Percentiles rank a stretch among this genome's conserved stretches.
Evolutionary conservation across 148 eudicot genomes (phyloP).

Genomic region (Dianthus caryophyllus): DNA sequence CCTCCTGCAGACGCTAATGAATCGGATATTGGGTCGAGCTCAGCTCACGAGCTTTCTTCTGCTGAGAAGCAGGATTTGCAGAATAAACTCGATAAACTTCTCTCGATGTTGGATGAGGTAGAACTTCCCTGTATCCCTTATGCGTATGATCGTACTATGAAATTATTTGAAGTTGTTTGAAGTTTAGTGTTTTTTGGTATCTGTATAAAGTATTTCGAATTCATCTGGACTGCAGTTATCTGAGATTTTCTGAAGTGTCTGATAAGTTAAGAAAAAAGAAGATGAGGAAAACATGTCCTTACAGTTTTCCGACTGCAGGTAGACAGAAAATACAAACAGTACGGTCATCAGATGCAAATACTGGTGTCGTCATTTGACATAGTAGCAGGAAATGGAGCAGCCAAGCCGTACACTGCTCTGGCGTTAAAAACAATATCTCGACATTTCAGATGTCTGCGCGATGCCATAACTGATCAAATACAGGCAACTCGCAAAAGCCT

Average conservation of each 20-base stretch:
- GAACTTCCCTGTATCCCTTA: neutral
- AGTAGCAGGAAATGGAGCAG: constrained; percentile 67
- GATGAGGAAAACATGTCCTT: no score
- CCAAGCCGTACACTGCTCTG: constrained; percentile 68
- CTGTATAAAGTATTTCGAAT: no score
- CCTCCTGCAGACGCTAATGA: constrained; percentile 36
- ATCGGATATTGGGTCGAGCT: constrained; percentile 27
- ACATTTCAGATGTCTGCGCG: constrained; percentile 75
- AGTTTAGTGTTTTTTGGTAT: no score
- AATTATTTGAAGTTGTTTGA: no score
- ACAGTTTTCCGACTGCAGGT: constrained; percentile 40
- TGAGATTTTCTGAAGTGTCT: no score
- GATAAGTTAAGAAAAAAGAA: no score
- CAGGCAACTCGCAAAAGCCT: constrained; percentile 47
- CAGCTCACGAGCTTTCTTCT: constrained; percentile 50
- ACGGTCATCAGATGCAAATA: constrained; percentile 78
- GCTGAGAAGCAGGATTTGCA: constrained; percentile 62
- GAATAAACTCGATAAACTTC: constrained; percentile 65
- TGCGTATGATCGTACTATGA: constrained; percentile 5
- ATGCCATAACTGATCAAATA: constrained; percentile 61
- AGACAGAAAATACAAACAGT: constrained; percentile 83
- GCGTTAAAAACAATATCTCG: constrained; percentile 83
- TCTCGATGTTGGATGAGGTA: constrained; percentile 85
- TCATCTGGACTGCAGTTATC: no score
- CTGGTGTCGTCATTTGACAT: constrained; percentile 65